Evolutionary conservation across 2,329 filamentous ascomycete species (phyloP), one percentile per base, ranked within the genome.

Genomic region (Colletotrichum paranaense): DNA sequence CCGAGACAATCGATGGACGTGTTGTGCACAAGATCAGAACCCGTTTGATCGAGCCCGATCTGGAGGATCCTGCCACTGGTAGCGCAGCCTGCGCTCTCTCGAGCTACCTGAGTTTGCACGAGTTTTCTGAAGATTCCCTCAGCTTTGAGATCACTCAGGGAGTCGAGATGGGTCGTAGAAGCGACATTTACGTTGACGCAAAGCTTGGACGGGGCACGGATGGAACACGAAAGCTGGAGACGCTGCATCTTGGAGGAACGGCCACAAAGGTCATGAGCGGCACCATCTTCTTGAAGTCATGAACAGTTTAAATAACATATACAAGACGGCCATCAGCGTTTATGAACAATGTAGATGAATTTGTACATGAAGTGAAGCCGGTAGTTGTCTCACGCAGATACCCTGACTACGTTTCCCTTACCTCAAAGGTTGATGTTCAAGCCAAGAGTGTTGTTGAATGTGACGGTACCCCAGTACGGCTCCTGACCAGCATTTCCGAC

Each of bases 21-120:
- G 38, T 24, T 11, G 68, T 67, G 35, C 72, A 74, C 38, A 78
- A 76, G 38, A 77, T 93, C 26, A 85, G 90, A 64, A 88, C 91
- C 11, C 86, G 92, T 62, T 92, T 94, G 90, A 85, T 93, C 16
- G 83, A 84, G 72, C 76, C 79, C 0, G 77, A 77, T 1, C 78
- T 88, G 22, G 88, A 92, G 78, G 92, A 93, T 77, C 87, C 90
- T 2, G 90, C 89, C 0, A 92, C 90, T 0, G 92, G 92, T 0
- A 91, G 89, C 72, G 91, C 91, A 35, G 90, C 91, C 5, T 87
- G 87, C 78, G 88, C 88, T 8, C 80, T 93, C 75, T 83, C 84
- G 24, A 83, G 86, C 67, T 92, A 89, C 77, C 81, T 93, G 73
- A 84, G 87, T 5, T 78, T 88, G 64, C 79, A 80, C n/a, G 82